phyloP scores from a whole-genome alignment of 805 yeast species.

The Sugiyamaella marilandica region DNA sequence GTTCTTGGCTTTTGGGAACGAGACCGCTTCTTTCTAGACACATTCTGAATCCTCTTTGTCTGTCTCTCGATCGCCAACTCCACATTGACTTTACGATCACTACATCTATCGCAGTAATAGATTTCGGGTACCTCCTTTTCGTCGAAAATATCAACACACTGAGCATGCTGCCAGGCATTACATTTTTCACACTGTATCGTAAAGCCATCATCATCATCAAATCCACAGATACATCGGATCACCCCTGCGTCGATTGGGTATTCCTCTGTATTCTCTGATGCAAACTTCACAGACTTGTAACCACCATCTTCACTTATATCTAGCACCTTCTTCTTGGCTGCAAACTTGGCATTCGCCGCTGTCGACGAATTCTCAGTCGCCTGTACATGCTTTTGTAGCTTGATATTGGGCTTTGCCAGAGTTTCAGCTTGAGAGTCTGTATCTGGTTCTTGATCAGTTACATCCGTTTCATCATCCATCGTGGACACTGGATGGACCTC shows the following conservation, averaged over 20 bases:
- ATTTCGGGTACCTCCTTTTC: conserved; percentile 77
- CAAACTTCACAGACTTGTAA: too few relatives aligned
- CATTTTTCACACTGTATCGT: conserved; percentile 93
- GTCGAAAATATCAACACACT: conserved; percentile 75
- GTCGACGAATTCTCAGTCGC: too few relatives aligned
- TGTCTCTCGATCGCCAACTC: conserved; percentile 42
- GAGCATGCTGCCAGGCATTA: conserved; percentile 90
- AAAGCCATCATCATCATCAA: conserved; percentile 88
- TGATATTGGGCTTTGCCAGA: too few relatives aligned
- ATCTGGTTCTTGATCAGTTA: not conserved
- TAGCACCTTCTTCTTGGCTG: too few relatives aligned
- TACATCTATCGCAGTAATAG: conserved; percentile 72
- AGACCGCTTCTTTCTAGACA: conserved; percentile 1
- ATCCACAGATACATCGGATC: conserved; percentile 86
- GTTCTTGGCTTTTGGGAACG: not conserved
- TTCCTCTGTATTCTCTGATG: not conserved
- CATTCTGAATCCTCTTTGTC: conserved; percentile 20
- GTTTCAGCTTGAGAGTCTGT: not conserved
- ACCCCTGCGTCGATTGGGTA: conserved; percentile 60
- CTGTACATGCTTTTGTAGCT: too few relatives aligned
- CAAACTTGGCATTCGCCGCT: too few relatives aligned
- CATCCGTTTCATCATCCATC: not conserved
- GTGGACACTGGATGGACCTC: not conserved
- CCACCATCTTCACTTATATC: too few relatives aligned
- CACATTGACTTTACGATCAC: conserved; percentile 45